Evolutionary conservation across 1,284 basidiomycete genomes (phyloP), one percentile per base, ranked within the genome.

Genomic region (Ganoderma resinaceum): DNA sequence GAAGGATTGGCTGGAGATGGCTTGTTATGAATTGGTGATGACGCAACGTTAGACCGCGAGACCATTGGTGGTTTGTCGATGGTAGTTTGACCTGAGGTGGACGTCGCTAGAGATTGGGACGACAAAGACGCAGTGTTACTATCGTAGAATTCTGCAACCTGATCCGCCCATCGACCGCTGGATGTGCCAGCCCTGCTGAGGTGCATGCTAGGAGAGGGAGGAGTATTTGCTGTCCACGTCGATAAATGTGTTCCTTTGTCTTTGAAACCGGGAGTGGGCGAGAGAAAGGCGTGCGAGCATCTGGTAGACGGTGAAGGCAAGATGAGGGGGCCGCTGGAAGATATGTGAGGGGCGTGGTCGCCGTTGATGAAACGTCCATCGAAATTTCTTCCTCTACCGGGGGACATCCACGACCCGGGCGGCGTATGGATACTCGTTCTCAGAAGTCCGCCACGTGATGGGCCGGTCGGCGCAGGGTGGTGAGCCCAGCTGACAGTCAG

Each of bases 401-500:
- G 40, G 9, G 61, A 49, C 20, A 31, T 33, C 61, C 61, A 64
- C 2, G 29, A 43, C 18, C 64, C 62, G 12, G 42, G 35, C 2
- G 65, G 42, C 7, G 49, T 40, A 26, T 49, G 18, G 16, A 43
- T 5, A 4, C n/a, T 53, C 14, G 61, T 3, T 31, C 31, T 61
- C n/a, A n/a, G 29, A 18, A 59, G 11, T 12, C 57, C 26, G 7
- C 46, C 3, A 31, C 23, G 42, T 6, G 35, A n/a, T 26, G 18
- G 14, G 33, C 20, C 35, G 46, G 8, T 23, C 18, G 31, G 31
- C 26, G 62, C 46, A 23, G 72, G 69, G 42, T 76, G 88, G 78
- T 93, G 92, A 26, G 91, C 90, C 92, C 93, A 94, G 42, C 90
- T 91, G n/a, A 92, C 89, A 0, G 84, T 88, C 11, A 94, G 76